These are phyloP conservation scores for Pichia sp. DNA, from an alignment of 1,139 yeast species.

Conservation along the genomic window DNA sequence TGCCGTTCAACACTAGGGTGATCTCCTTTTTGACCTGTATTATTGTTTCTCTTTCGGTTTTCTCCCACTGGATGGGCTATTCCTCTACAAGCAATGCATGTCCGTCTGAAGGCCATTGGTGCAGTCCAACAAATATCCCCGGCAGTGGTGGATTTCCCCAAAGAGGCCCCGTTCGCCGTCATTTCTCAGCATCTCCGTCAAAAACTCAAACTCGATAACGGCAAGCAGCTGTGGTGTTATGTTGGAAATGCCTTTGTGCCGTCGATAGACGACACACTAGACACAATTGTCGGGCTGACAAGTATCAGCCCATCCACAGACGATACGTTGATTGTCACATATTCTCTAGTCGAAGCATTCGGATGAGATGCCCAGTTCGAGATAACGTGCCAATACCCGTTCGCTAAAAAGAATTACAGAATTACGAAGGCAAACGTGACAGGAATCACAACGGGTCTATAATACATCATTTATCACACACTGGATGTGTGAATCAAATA, in stretches of 20 bases:
- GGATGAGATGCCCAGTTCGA: too few relatives aligned
- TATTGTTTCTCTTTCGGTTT: too few relatives aligned
- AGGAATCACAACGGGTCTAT: too few relatives aligned
- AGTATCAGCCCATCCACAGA: conserved; percentile 3
- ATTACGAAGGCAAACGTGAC: too few relatives aligned
- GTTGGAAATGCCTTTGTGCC: conserved; percentile 63
- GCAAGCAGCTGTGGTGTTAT: conserved; percentile 37
- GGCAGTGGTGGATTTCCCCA: conserved; percentile 42
- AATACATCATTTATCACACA: too few relatives aligned
- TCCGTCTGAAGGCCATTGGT: conserved; percentile 60
- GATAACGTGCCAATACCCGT: too few relatives aligned
- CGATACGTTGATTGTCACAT: conserved; percentile 12
- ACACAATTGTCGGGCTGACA: conserved; percentile 5
- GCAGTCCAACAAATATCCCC: conserved; percentile 49
- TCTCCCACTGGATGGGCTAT: too few relatives aligned
- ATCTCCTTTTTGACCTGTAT: too few relatives aligned
- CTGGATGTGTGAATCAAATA: too few relatives aligned
- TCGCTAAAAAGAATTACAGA: too few relatives aligned
- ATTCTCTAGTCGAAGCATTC: conserved; percentile 20
- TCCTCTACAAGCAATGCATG: conserved; percentile 37
- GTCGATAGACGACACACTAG: conserved; percentile 30
- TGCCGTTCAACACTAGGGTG: too few relatives aligned
- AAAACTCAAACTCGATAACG: not conserved
- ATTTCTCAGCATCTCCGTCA: not conserved
- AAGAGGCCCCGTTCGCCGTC: conserved; percentile 1